Evolutionary conservation across 768 basidiomycete species (phyloP).

Genomic region (Lentinula raphanica): DNA sequence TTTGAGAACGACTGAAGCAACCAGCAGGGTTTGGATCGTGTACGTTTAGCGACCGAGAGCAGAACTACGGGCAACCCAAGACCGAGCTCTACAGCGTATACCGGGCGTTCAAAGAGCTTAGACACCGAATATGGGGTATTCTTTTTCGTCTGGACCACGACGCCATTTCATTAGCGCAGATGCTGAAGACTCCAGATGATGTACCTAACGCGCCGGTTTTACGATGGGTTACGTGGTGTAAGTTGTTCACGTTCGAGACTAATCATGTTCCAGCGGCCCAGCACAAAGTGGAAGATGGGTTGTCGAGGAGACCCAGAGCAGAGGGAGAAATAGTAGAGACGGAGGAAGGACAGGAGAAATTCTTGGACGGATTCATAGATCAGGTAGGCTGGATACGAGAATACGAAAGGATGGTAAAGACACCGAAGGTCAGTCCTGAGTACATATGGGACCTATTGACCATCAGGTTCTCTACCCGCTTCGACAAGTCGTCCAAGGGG

Average conservation of each 20-base stretch:
- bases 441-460: too few species aligned
- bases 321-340: too few species aligned
- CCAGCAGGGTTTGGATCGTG: constrained; percentile 26
- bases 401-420: too few species aligned
- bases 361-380: constrained; percentile 19
- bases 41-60: constrained; percentile 27
- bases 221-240: constrained; percentile 31
- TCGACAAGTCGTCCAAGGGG: too few species aligned
- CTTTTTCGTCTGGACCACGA: constrained; percentile 29
- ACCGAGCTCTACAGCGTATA: constrained; percentile 33
- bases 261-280: constrained; percentile 26
- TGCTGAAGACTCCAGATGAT: constrained; percentile 30
- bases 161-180: constrained; percentile 28
- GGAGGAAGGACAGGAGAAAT: too few species aligned
- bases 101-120: constrained; percentile 23
- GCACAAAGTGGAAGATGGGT: constrained; percentile 27
- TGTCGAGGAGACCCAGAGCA: too few species aligned
- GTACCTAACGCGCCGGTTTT: constrained; percentile 29
- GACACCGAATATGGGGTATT: constrained; percentile 25
- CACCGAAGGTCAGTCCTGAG: too few species aligned
- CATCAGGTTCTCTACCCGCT: too few species aligned
- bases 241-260: constrained; percentile 31
- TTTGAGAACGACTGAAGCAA: constrained; percentile 13
- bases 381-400: too few species aligned
- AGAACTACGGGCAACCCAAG: constrained; percentile 31